Base-by-base conservation (phyloP, 2,329 filamentous ascomycete species). In the Trichoderma afroharzianum region DNA sequence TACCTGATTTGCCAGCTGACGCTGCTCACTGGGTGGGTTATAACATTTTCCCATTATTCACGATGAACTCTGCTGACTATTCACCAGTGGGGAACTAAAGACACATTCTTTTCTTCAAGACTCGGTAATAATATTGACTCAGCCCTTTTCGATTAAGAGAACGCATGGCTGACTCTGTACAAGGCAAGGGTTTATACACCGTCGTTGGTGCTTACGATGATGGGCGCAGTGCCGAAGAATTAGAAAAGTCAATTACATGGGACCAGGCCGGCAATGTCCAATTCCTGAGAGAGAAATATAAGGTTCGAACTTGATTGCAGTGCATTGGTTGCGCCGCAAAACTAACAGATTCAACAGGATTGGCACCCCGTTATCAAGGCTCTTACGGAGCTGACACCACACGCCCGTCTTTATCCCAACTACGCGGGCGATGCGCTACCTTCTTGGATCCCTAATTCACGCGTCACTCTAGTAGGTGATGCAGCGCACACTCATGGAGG, bases 321-420 rank as follows among this genome's bases (percentile, higher is more conserved):
- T 0, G 4, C 14, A 4, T 7, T 6, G 1, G 6, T 14, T 26
- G 18, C 28, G 18, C 8, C 12, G 1, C 21, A 12, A 21, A 26
- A 43, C 59, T 43, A 47, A 70, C 14, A 7, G 18, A 2, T 30
- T 33, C 9, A 6, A 47, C 2, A 70, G 72, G 76, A 81, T 72
- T 85, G 83, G 83, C 81, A 82, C 59, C 81, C 82, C 0, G 75
- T 81, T 0, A 77, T 82, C 33, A 79, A 78, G 68, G 78, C 79
- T 14, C 77, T 85, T 4, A 76, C 83, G 4, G 79, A 83, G 8
- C 78, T 79, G 3, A 82, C 80, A 7, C 84, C 83, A 0, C 76
- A 79, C 39, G 81, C 81, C 0, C 79, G 78, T n/a, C 71, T 83
- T 0, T 85, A 82, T 61, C 82, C 83, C 14, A 85, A 85, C 72